phyloP scores from a whole-genome alignment of 208 protist species.

The Hexamita inflata region DNA sequence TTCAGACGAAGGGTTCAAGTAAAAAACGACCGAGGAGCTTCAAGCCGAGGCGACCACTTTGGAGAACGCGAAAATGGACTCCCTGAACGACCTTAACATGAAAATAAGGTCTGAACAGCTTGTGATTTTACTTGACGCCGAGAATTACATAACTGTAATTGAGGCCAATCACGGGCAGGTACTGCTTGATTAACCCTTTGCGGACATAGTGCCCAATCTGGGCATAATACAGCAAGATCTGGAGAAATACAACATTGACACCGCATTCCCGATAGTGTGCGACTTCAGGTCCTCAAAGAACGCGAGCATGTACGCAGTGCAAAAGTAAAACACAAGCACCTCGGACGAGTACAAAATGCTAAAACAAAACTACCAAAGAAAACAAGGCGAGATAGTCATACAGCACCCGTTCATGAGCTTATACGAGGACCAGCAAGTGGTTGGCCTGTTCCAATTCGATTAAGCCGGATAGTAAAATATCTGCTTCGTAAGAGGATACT shows the following conservation, averaged over 20 bases:
- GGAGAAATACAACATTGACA: neutral
- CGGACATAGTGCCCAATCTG: neutral
- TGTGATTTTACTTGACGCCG: too few species aligned
- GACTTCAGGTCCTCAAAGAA: neutral
- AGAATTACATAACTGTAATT: too few species aligned
- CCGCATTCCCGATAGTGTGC: neutral
- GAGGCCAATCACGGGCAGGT: too few species aligned
- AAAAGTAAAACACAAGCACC: neutral
- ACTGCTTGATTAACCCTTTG: too few species aligned
- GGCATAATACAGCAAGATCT: neutral
- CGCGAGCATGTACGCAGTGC: neutral
- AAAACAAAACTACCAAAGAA: neutral
- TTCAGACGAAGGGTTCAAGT: too few species aligned
- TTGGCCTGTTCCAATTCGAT: neutral
- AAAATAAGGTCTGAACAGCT: too few species aligned
- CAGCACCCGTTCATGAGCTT: neutral
- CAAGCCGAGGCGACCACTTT: too few species aligned
- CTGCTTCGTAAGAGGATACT: neutral
- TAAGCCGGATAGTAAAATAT: neutral
- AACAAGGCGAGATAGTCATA: neutral
- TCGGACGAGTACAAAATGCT: neutral
- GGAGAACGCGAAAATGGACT: too few species aligned
- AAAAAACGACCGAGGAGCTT: too few species aligned
- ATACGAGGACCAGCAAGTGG: neutral
- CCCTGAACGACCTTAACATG: too few species aligned